Evolutionary conservation across 2,329 filamentous ascomycete genomes (phyloP).

Genomic region (Thielaviopsis musarum): DNA sequence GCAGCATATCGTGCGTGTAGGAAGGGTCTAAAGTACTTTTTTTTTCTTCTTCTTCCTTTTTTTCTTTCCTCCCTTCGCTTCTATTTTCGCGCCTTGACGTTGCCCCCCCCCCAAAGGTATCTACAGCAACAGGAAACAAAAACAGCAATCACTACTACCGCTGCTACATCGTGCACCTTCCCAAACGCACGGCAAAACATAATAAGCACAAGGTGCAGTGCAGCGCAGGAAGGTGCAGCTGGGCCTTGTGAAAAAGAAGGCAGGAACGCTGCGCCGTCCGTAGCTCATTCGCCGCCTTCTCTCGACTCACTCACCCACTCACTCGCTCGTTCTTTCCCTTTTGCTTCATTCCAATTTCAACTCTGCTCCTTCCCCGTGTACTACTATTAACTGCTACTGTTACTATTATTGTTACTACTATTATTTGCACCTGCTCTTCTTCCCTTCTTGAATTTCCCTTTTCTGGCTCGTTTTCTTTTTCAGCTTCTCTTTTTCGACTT

Average conservation of each 20-base stretch:
- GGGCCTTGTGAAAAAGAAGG: not conserved
- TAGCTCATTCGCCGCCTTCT: too few species aligned
- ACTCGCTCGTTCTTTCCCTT: not conserved
- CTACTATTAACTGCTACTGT: not conserved
- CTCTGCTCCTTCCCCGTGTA: not conserved
- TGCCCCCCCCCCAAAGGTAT: not conserved
- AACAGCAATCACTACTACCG: not conserved
- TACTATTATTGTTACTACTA: not conserved
- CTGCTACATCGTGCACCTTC: not conserved
- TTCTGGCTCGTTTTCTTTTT: not conserved
- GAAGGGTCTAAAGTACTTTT: conserved; percentile 1
- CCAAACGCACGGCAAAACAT: not conserved
- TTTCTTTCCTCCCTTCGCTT: not conserved
- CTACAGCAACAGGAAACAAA: not conserved
- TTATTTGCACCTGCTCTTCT: not conserved
- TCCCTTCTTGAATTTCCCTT: not conserved
- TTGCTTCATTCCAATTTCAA: not conserved
- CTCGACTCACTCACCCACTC: not conserved
- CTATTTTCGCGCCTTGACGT: not conserved
- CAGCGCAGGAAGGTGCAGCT: not conserved
- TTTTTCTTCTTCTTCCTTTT: conserved; percentile 6
- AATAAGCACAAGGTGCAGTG: too few species aligned
- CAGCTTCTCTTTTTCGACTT: not conserved
- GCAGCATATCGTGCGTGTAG: not conserved
- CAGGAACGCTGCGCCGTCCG: not conserved